A percentile compares a stretch with the other conserved stretches of the same genome.
phyloP scores from a whole-genome alignment of 805 yeast species.

The Kodamaea hsintzibuensis region DNA sequence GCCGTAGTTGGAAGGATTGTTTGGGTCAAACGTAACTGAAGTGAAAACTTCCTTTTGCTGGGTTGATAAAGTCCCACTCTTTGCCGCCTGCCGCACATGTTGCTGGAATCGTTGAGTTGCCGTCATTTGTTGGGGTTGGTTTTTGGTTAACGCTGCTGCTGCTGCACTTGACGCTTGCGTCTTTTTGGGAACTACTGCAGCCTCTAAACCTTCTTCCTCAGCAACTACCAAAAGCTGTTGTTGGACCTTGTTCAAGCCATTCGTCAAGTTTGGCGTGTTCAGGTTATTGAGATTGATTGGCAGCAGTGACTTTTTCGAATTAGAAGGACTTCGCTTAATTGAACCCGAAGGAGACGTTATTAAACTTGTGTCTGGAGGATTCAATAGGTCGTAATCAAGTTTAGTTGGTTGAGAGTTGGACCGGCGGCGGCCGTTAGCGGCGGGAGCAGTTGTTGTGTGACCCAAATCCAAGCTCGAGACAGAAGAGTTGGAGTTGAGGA shows the following conservation, averaged over 20 bases:
- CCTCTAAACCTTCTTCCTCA: constrained; percentile 17
- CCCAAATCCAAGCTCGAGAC: constrained; percentile 13
- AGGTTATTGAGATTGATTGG: background rate
- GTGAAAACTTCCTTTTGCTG: constrained; percentile 38
- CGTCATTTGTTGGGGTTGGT: constrained; percentile 20
- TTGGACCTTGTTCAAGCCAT: constrained; percentile 12
- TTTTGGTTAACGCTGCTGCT: constrained; percentile 9
- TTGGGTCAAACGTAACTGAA: constrained; percentile 43
- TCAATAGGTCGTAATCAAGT: constrained; percentile 16
- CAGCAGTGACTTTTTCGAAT: constrained; percentile 9
- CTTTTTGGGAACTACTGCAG: background rate
- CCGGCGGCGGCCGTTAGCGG: constrained; percentile 28
- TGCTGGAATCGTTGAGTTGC: constrained; percentile 42
- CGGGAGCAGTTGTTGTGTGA: constrained; percentile 7
- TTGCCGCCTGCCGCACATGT: constrained; percentile 40
- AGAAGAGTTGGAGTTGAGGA: constrained; percentile 21
- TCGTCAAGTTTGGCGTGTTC: background rate
- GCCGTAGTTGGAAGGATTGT: constrained; percentile 26
- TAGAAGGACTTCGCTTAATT: constrained; percentile 13
- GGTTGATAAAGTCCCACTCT: constrained; percentile 36
- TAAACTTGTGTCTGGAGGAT: constrained; percentile 2
- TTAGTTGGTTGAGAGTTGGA: constrained; percentile 38
- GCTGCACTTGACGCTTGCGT: constrained; percentile 10
- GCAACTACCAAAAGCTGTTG: constrained; percentile 20
- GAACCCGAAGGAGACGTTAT: constrained; percentile 22